Evolutionary conservation across 129 eudicot species (phyloP).

Genomic region (Chrysanthemum lavandulifolium): DNA sequence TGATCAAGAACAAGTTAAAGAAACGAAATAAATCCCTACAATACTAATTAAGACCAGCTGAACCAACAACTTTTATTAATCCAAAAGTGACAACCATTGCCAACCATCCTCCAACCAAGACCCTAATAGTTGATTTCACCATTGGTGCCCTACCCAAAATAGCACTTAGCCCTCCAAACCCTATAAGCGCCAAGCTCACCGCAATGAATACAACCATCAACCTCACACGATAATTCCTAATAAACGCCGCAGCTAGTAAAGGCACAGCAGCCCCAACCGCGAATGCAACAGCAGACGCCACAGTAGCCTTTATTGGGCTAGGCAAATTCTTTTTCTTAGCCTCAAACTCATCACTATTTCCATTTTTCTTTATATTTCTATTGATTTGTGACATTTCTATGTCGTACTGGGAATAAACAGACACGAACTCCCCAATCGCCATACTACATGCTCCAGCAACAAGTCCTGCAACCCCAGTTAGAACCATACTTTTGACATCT

Average conservation of each 20-base stretch:
- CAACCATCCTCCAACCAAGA: constrained; percentile 71
- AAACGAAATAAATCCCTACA: neutral
- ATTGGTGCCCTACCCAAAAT: constrained; percentile 50
- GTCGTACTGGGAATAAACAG: constrained; percentile 61
- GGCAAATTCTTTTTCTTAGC: constrained; percentile 41
- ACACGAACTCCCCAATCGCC: constrained; percentile 63
- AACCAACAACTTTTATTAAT: constrained; percentile 50
- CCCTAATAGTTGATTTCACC: constrained; percentile 53
- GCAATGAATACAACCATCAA: constrained; percentile 47
- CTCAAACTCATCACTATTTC: constrained; percentile 2
- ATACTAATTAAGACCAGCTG: constrained; percentile 17
- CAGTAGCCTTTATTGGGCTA: constrained; percentile 55
- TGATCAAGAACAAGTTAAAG: too few relatives aligned
- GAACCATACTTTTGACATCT: constrained; percentile 45
- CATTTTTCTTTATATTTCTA: constrained; percentile 26
- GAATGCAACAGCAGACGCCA: constrained; percentile 54
- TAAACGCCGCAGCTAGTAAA: constrained; percentile 48
- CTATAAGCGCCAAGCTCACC: constrained; percentile 50
- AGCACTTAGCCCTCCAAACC: constrained; percentile 62
- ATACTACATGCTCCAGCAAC: constrained; percentile 60
- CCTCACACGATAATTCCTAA: constrained; percentile 39
- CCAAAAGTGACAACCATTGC: constrained; percentile 75
- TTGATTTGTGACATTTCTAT: constrained; percentile 57
- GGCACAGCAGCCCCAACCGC: constrained; percentile 64
- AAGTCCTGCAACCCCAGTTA: constrained; percentile 56